Evolutionary conservation across 2,329 filamentous ascomycete species (phyloP).

Genomic region (Alternaria brassicicola): DNA sequence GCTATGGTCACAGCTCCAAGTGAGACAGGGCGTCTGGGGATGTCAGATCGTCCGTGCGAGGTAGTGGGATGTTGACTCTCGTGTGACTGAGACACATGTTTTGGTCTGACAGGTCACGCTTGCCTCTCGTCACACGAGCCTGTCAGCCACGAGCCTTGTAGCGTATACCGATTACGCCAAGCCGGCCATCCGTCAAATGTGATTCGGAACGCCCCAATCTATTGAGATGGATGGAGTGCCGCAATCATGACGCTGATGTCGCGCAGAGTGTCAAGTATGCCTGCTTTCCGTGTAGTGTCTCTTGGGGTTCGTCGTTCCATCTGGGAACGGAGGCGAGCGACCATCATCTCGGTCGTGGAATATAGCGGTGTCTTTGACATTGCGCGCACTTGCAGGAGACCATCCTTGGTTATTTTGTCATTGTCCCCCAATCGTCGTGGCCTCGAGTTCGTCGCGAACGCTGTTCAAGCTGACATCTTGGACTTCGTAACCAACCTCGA

Average conservation of each 20-base stretch:
- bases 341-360: not conserved
- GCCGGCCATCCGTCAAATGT: not conserved
- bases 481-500: conserved; percentile 39
- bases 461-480: conserved; percentile 29
- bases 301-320: not conserved
- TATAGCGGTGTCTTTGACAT: not conserved
- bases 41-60: conserved; percentile 3
- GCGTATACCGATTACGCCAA: not conserved
- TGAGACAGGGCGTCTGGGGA: not conserved
- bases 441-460: conserved; percentile 31
- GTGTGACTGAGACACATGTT: conserved; percentile 8
- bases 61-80: conserved; percentile 10
- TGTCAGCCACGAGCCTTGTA: conserved; percentile 6
- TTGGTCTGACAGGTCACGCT: conserved; percentile 13
- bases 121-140: conserved; percentile 2
- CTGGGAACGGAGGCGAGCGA: not conserved
- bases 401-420: conserved; percentile 11
- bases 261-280: not conserved
- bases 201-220: not conserved
- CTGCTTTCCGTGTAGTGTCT: not conserved
- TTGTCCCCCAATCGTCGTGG: conserved; percentile 26
- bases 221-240: not conserved
- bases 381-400: not conserved
- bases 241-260: not conserved
- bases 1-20: conserved; percentile 20